phyloP scores from a whole-genome alignment of 441 rosid genomes.

The Populus hybrid region DNA sequence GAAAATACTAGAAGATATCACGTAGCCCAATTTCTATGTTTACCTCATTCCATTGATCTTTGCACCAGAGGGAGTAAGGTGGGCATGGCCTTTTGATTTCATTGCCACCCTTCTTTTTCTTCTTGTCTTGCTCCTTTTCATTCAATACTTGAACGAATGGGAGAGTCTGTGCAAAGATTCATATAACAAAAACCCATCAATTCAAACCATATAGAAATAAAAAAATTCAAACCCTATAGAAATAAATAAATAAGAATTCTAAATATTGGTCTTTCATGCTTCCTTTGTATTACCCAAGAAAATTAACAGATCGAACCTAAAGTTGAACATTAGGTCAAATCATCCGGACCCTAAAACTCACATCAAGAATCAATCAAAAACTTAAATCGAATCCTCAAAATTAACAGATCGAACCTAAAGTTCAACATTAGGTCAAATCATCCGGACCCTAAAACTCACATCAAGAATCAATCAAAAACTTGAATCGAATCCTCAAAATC shows the following conservation, averaged over 20 bases:
- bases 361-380: too few species aligned
- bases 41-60: conserved; percentile 78
- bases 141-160: conserved; percentile 42
- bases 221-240: conserved; percentile 4
- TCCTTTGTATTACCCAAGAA: background rate
- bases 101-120: conserved; percentile 61
- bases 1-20: background rate
- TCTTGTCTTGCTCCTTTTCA: conserved; percentile 56
- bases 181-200: background rate
- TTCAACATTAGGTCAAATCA: background rate
- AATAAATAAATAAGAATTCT: background rate
- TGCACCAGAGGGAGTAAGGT: conserved; percentile 79
- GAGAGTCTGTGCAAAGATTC: conserved; percentile 38
- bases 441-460: background rate
- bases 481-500: background rate
- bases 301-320: too few species aligned
- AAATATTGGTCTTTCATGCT: background rate
- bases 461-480: background rate
- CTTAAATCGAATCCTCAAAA: too few species aligned
- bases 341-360: too few species aligned
- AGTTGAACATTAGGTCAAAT: too few species aligned
- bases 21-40: background rate
- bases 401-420: background rate
- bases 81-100: conserved; percentile 79
- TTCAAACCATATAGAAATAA: conserved; percentile 1